Evolutionary conservation across 2,329 filamentous ascomycete genomes (phyloP).

Genomic region (Trichoderma afroharzianum): DNA sequence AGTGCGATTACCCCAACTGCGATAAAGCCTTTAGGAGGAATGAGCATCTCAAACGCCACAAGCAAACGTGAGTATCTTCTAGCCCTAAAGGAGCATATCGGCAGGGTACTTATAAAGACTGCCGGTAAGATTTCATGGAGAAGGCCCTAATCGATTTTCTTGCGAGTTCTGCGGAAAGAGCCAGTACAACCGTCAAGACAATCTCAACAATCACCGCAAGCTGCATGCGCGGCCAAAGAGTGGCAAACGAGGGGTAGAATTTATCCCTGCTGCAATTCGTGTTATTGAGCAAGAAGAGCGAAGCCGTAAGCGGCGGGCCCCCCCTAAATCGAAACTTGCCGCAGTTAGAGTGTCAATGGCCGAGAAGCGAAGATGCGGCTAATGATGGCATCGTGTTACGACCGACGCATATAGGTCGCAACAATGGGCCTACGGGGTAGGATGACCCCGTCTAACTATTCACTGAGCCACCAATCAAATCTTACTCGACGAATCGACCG

Average conservation of each 20-base stretch:
- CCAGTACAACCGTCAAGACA: conserved; percentile 40
- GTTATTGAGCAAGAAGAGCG: conserved; percentile 40
- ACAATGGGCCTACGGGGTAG: too few species aligned
- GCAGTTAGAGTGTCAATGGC: not conserved
- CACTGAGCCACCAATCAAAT: too few species aligned
- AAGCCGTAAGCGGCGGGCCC: conserved; percentile 38
- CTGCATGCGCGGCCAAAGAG: conserved; percentile 39
- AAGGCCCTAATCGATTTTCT: conserved; percentile 37
- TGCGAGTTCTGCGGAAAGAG: conserved; percentile 43
- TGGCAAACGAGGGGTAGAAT: conserved; percentile 39
- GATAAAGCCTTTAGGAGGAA: conserved; percentile 48
- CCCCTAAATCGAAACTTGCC: conserved; percentile 34
- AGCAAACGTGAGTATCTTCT: conserved; percentile 44
- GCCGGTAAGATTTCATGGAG: conserved; percentile 36
- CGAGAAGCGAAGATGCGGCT: conserved; percentile 31
- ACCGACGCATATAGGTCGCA: too few species aligned
- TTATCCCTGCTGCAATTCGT: conserved; percentile 37
- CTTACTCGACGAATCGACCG: too few species aligned
- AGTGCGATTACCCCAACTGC: conserved; percentile 46
- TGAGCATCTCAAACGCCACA: conserved; percentile 55
- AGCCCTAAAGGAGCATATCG: not conserved
- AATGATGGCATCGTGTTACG: too few species aligned
- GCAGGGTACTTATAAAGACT: not conserved
- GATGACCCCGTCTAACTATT: too few species aligned
- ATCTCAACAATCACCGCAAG: conserved; percentile 42